phyloP scores from a whole-genome alignment of 495 filamentous ascomycete genomes.

The Podospora pseudocomata region DNA sequence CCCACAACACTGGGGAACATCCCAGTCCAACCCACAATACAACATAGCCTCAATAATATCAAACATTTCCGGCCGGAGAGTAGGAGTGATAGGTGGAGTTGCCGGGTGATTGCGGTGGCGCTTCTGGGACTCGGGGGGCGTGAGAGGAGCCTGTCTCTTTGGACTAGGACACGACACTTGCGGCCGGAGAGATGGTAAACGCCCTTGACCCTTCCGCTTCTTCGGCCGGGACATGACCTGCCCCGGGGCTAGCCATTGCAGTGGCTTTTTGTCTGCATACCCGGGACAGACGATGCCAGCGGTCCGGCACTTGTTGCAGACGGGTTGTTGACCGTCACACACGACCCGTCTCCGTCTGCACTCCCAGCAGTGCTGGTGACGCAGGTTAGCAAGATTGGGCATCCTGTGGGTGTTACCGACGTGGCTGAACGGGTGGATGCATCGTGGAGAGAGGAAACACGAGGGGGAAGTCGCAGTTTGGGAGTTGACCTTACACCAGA shows the following conservation, averaged over 20 bases:
- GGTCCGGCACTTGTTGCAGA: conserved; percentile 30
- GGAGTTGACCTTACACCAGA: neutral
- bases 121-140: neutral
- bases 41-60: conserved; percentile 18
- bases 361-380: conserved; percentile 37
- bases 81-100: neutral
- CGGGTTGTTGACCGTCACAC: conserved; percentile 33
- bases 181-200: neutral
- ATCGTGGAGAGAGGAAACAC: neutral
- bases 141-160: neutral
- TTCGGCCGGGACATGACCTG: conserved; percentile 27
- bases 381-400: neutral
- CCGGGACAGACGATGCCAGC: conserved; percentile 35
- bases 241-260: conserved; percentile 33
- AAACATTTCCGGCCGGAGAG: conserved; percentile 14
- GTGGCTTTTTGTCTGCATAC: conserved; percentile 32
- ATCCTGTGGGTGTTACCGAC: neutral
- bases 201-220: neutral
- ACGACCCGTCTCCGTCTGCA: conserved; percentile 37
- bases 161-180: neutral
- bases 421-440: neutral
- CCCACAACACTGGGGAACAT: neutral
- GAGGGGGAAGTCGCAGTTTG: neutral
- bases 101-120: neutral
- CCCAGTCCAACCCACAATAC: conserved; percentile 21